Evolutionary conservation across 495 filamentous ascomycete genomes (phyloP).

Genomic region (Xylaria venustula): DNA sequence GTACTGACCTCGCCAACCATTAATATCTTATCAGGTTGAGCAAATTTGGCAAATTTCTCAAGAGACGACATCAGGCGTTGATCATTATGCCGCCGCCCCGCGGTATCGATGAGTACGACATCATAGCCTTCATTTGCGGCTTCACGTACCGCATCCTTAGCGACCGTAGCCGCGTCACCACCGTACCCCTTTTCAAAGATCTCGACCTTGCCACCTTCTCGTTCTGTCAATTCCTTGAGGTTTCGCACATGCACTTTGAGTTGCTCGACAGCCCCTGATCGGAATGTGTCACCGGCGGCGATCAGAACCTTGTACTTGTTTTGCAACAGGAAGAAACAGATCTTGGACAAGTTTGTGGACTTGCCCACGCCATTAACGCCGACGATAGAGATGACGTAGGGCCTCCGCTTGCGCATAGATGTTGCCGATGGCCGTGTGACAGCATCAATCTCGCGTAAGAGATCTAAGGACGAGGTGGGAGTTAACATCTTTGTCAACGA

Average conservation of each 20-base stretch:
- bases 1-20: conserved; percentile 85
- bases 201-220: conserved; percentile 82
- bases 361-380: conserved; percentile 98
- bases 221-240: conserved; percentile 75
- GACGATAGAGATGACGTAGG: conserved; percentile 96
- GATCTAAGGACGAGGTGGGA: conserved; percentile 88
- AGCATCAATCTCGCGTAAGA: conserved; percentile 86
- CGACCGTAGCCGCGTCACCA: conserved; percentile 93
- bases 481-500: conserved; percentile 93
- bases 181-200: conserved; percentile 97
- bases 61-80: conserved; percentile 89
- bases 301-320: conserved; percentile 96
- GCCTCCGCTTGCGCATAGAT: conserved; percentile 59
- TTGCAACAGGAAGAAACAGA: conserved; percentile 94
- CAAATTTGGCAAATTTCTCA: conserved; percentile 96
- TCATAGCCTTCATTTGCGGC: conserved; percentile 75
- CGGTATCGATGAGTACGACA: conserved; percentile 95
- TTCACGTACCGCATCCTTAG: conserved; percentile 84
- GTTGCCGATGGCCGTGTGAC: conserved; percentile 62
- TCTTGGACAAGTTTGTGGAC: conserved; percentile 93
- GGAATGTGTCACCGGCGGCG: conserved; percentile 95
- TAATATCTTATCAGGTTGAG: conserved; percentile 93
- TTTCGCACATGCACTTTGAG: conserved; percentile 91
- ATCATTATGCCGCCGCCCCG: conserved; percentile 93
- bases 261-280: conserved; percentile 95